phyloP scores from a whole-genome alignment of 129 eudicot genomes.

The Flaveria robusta region DNA sequence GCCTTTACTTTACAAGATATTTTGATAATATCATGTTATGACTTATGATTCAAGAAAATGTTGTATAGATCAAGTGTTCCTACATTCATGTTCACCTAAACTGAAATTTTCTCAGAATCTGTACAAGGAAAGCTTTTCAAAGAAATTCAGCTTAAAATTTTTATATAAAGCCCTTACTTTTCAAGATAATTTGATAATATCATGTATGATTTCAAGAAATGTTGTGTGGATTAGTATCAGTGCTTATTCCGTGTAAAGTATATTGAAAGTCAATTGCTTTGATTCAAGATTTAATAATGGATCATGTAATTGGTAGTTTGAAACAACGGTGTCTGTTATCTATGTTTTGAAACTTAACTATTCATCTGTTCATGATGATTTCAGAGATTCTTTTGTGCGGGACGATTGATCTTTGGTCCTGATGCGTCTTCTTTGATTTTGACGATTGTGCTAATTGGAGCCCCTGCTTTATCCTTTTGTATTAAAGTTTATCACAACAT shows the following conservation, averaged over 20 bases:
- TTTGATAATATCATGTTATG: neutral
- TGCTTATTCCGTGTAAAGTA: neutral
- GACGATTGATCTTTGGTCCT: conserved; percentile 95
- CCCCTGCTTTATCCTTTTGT: conserved; percentile 74
- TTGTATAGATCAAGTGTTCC: neutral
- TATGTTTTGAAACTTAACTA: neutral
- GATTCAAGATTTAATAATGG: conserved; percentile 6
- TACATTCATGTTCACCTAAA: no score
- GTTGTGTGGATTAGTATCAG: neutral
- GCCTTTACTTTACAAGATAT: neutral
- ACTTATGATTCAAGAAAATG: neutral
- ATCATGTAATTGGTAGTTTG: neutral
- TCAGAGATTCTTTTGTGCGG: conserved; percentile 81
- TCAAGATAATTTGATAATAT: neutral
- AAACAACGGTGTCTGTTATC: neutral
- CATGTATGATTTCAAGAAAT: neutral
- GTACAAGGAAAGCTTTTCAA: no score
- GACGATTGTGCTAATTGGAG: conserved; percentile 58
- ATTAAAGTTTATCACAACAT: conserved; percentile 44
- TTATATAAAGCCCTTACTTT: neutral
- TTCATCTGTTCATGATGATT: conserved; percentile 24
- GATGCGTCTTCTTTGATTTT: conserved; percentile 74
- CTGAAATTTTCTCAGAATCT: no score
- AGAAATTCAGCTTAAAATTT: no score
- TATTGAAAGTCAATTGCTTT: conserved; percentile 7